These are phyloP conservation scores for Obba rivulosa DNA, from an alignment of 768 basidiomycete genomes.

Conservation along the genomic window DNA sequence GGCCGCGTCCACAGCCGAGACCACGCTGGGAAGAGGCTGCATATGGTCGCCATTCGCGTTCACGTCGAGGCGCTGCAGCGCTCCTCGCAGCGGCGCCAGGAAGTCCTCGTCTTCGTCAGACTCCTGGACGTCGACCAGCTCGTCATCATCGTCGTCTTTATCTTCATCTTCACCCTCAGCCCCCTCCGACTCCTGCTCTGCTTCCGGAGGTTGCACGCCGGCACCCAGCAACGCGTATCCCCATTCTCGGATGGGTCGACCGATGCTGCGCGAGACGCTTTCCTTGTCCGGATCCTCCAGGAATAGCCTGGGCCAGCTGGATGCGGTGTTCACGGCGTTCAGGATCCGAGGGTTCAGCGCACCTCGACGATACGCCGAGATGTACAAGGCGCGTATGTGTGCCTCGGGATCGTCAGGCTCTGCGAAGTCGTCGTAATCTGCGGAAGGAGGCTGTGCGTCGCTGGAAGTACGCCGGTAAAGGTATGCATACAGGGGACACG, in stretches of 20 bases:
- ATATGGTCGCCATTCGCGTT: slow-evolving; percentile 19
- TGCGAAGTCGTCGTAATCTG: slow-evolving; percentile 3
- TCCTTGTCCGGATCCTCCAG: slow-evolving; percentile 76
- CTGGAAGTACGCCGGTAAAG: slow-evolving; percentile 41
- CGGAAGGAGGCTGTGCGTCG: neutral
- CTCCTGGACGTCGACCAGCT: slow-evolving; percentile 45
- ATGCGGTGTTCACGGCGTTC: slow-evolving; percentile 56
- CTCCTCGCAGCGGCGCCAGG: slow-evolving; percentile 66
- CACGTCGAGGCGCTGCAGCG: slow-evolving; percentile 51
- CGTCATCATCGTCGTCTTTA: slow-evolving; percentile 46
- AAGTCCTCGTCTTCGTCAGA: slow-evolving; percentile 43
- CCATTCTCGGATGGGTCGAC: slow-evolving; percentile 59
- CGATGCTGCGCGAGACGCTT: slow-evolving; percentile 57
- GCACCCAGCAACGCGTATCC: slow-evolving; percentile 64
- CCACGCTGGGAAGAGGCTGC: slow-evolving; percentile 32
- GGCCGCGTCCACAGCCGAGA: slow-evolving; percentile 10
- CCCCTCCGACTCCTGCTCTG: slow-evolving; percentile 16
- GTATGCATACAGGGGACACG: slow-evolving; percentile 49
- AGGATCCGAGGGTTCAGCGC: slow-evolving; percentile 49
- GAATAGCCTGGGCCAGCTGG: slow-evolving; percentile 69
- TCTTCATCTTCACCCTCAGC: slow-evolving; percentile 23
- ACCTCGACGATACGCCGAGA: slow-evolving; percentile 61
- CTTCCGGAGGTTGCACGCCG: slow-evolving; percentile 41
- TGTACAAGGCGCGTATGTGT: slow-evolving; percentile 44
- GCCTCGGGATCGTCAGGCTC: slow-evolving; percentile 17